Base-by-base conservation (phyloP, 2,329 filamentous ascomycete genomes). In the Paramyrothecium sp. region DNA sequence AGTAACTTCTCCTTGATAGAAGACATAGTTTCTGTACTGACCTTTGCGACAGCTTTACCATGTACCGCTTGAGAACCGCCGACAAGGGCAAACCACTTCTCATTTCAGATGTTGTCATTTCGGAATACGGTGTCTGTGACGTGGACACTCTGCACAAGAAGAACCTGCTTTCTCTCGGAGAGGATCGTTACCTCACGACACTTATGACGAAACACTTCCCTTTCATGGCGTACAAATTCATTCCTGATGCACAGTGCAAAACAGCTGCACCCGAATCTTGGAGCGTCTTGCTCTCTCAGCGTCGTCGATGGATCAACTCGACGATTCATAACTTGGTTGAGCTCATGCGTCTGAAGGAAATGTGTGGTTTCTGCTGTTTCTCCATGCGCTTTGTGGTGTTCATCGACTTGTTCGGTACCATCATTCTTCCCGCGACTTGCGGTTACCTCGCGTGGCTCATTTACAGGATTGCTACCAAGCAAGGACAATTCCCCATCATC, bases 191-290 rank as follows among this genome's bases (percentile, higher is more conserved):
- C 73, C 82, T 99, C 59, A 99, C 95, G 2, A 99, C 95, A 0
- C 80, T 99, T 58, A 98, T 99, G 95, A 97, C 91, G 59, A 98
- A 97, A 78, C 87, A 98, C 77, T 98, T 98, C 82, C 94, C 95
- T 2, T 80, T 80, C 64, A 97, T 97, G 92, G 89, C 90, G 1
- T 98, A 91, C 83, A 99, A 98, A 75, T 99, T 98, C 73, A 84
- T 97, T 54, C 86, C 93, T 1, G 92, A 97, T 74, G 95, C 95
- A 8, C 95, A 92, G 73, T 96, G 93, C 64, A 89, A 91, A 68
- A 99, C 95, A 2, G 94, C 94, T 48, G 95, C 95, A 1, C 95
- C 95, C 2, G 92, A 98, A 68, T 91, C 89, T 22, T 99, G 93
- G 91, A 90, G 88, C 69, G 92, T 99, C 66, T 78, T 99, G 65